Evolutionary conservation across 345 rosid genomes (phyloP).

Genomic region (Salix brachista): DNA sequence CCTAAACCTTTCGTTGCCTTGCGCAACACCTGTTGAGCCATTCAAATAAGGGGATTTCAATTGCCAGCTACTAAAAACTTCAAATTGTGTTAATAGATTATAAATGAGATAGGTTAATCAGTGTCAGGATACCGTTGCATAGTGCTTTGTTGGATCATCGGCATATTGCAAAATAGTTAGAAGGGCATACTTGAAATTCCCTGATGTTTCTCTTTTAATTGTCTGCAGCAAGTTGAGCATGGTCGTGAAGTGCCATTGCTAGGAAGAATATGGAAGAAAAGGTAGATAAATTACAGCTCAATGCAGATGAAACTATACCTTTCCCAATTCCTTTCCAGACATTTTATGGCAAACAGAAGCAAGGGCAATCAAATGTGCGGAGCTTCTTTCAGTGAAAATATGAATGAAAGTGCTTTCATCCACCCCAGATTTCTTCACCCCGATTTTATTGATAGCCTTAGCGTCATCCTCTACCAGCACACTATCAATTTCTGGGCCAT

Average conservation of each 20-base stretch:
- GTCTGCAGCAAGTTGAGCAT: constrained; percentile 26
- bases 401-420: constrained; percentile 39
- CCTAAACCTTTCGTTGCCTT: constrained; percentile 65
- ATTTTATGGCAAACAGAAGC: constrained; percentile 30
- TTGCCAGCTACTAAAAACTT: neutral
- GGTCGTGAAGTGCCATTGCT: neutral
- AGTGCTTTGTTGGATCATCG: constrained; percentile 48
- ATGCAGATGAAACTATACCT: constrained; percentile 24
- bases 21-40: constrained; percentile 36
- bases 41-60: neutral
- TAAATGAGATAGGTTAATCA: neutral
- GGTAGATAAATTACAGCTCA: neutral
- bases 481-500: constrained; percentile 63
- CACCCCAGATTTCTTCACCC: constrained; percentile 36
- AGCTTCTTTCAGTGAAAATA: constrained; percentile 60
- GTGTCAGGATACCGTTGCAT: constrained; percentile 39
- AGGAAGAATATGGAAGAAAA: neutral
- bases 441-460: constrained; percentile 36
- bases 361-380: constrained; percentile 52
- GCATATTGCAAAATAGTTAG: constrained; percentile 52
- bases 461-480: constrained; percentile 45
- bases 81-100: neutral
- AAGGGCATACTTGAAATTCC: constrained; percentile 46
- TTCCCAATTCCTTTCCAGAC: constrained; percentile 41
- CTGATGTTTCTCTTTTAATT: constrained; percentile 47